Base-by-base conservation (phyloP, 495 filamentous ascomycete genomes). In the Podospora australis region DNA sequence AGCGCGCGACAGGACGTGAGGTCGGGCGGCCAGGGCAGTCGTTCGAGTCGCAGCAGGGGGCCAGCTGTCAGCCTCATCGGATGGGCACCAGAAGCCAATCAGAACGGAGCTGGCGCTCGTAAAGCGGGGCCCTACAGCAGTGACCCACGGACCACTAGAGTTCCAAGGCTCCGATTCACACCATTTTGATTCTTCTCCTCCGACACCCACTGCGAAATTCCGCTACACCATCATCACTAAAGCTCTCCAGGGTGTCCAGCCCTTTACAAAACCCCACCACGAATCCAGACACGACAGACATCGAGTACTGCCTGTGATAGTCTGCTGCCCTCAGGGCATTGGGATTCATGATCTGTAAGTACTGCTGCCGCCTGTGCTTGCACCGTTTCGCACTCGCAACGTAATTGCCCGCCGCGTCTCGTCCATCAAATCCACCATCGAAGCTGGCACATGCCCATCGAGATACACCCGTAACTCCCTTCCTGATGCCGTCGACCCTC, bases 391-490 rank as follows among this genome's bases (percentile, higher is more conserved):
- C 48, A 54, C 50, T 41, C 20, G 40, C 13, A 26, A 17, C 24
- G 53, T 56, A 39, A 51, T n/a, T n/a, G 46, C 55, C 53, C 32
- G 54, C 54, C 56, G 53, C 48, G 56, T 60, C 56, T 63, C 61
- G 58, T 53, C 62, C 63, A 65, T 66, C 63, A 55, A 66, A 67
- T 58, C 69, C 62, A 58, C 62, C 68, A 63, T 58, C 62, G 54
- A 65, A 63, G 53, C 63, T 45, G 50, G 58, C 64, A 62, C 65
- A 63, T 67, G 65, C 59, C 58, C 67, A 60, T 66, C 55, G 58
- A 60, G 44, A 50, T 61, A 53, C 58, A 51, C 59, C 44, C 55
- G 46, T 54, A 46, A 39, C 34, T 39, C 42, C 53, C 53, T 50
- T 59, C 60, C 56, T 53, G 63, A 55, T 48, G 57, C 53, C 57